Percentiles rank a stretch among this genome's conserved stretches.
Conservation (phyloP, 306 rosid species). For the barrel medic (Medicago truncatula) region DNA sequence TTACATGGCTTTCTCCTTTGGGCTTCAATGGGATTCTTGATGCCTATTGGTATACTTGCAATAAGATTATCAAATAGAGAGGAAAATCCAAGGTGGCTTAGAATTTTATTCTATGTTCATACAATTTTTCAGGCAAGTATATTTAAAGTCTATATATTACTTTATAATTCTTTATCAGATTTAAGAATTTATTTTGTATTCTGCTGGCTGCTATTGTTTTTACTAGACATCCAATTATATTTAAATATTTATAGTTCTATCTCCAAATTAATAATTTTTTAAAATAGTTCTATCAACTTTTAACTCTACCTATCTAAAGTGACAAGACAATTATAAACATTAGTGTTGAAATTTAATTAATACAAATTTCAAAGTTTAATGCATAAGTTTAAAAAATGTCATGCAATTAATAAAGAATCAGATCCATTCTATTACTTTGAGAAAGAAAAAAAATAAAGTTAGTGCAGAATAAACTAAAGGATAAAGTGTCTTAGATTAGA, state of each 20-base stretch:
- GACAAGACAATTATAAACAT: too few relatives aligned
- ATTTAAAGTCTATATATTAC: neutral
- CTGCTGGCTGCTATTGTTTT: neutral
- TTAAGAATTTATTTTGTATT: neutral
- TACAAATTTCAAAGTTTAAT: too few relatives aligned
- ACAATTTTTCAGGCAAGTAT: constrained; percentile 76
- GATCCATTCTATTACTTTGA: neutral
- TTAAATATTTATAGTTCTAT: neutral
- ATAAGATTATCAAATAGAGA: constrained; percentile 70
- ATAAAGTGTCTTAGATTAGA: constrained; percentile 23
- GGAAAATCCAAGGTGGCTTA: constrained; percentile 65
- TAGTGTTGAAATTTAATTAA: too few relatives aligned
- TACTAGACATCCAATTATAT: constrained; percentile 34
- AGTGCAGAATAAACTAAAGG: constrained; percentile 15
- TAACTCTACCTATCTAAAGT: too few relatives aligned
- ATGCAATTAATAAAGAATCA: neutral
- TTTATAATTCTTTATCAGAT: neutral
- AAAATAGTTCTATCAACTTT: too few relatives aligned
- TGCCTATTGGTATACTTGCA: constrained; percentile 83
- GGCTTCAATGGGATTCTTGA: constrained; percentile 95
- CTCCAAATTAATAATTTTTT: neutral
- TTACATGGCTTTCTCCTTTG: constrained; percentile 87
- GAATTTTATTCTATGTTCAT: constrained; percentile 70
- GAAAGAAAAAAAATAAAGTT: neutral
- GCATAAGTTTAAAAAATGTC: too few relatives aligned